A percentile compares a stretch with the other conserved stretches of the same genome.
These are phyloP conservation scores for Leucocoprinus sp. DNA, from an alignment of 768 basidiomycete species.

Conservation along the genomic window DNA sequence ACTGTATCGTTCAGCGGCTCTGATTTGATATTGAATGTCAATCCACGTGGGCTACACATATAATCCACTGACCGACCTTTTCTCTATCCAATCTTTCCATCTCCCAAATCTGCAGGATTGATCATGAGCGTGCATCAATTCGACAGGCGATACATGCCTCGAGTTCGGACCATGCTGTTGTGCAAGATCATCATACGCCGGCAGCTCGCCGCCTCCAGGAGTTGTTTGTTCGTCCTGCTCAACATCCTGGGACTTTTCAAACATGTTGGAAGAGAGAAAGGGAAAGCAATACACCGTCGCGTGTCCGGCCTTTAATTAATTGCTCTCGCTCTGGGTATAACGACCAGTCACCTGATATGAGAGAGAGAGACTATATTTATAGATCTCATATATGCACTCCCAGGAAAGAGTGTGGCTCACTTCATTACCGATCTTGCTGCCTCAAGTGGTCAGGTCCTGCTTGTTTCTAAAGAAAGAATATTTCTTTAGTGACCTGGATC, in stretches of 20 bases:
- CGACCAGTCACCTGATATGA: constrained; percentile 16
- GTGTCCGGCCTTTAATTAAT: neutral
- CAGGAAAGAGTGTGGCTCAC: too few relatives aligned
- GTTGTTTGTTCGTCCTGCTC: constrained; percentile 35
- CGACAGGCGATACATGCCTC: constrained; percentile 34
- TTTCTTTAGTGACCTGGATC: too few relatives aligned
- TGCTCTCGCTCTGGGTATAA: constrained; percentile 2
- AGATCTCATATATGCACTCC: too few relatives aligned
- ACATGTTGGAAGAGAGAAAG: constrained; percentile 1
- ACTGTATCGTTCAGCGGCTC: constrained; percentile 77
- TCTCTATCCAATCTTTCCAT: constrained; percentile 87
- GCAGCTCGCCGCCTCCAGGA: constrained; percentile 46
- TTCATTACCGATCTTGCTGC: too few relatives aligned
- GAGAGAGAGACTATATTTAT: too few relatives aligned
- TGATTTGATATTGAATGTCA: constrained; percentile 21
- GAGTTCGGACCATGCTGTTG: constrained; percentile 75
- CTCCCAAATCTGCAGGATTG: constrained; percentile 57
- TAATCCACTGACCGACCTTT: constrained; percentile 42
- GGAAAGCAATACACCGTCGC: constrained; percentile 21
- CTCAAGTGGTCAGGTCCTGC: too few relatives aligned
- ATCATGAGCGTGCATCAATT: constrained; percentile 7
- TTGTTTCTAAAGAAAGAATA: too few relatives aligned
- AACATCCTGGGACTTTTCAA: constrained; percentile 21
- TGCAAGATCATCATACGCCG: constrained; percentile 76
- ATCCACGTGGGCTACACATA: neutral